These are phyloP conservation scores for Stachybotrys chlorohalonatus DNA, from an alignment of 2,329 filamentous ascomycete species.

Conservation along the genomic window DNA sequence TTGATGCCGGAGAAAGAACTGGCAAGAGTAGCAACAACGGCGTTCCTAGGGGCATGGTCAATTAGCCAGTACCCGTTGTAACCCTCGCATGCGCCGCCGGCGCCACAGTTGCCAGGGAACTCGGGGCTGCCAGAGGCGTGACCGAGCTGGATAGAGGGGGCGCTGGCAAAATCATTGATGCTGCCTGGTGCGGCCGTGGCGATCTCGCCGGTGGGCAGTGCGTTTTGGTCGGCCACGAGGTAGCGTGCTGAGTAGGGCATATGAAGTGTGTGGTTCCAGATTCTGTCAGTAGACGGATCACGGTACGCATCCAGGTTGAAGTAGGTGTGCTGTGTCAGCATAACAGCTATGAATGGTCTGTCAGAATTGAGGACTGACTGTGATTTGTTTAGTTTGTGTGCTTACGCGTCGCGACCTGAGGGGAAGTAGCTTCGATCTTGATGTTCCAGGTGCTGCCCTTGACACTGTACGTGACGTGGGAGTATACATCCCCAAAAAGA, in stretches of 20 bases:
- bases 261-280: conserved; percentile 55
- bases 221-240: conserved; percentile 44
- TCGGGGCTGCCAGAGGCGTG: conserved; percentile 45
- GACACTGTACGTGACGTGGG: conserved; percentile 54
- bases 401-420: conserved; percentile 34
- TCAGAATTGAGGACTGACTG: neutral
- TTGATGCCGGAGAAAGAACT: conserved; percentile 58
- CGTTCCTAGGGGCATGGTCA: conserved; percentile 27
- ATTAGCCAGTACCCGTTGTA: conserved; percentile 56
- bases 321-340: conserved; percentile 59
- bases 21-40: conserved; percentile 44
- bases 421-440: conserved; percentile 48
- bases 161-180: conserved; percentile 59
- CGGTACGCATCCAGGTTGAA: conserved; percentile 60
- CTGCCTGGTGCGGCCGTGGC: conserved; percentile 42
- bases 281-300: conserved; percentile 42
- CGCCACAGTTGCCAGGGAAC: conserved; percentile 53
- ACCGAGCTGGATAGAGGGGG: conserved; percentile 50
- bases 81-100: conserved; percentile 57
- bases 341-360: conserved; percentile 32
- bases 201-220: conserved; percentile 54
- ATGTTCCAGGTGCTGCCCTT: conserved; percentile 47
- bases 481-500: conserved; percentile 52
- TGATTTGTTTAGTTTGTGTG: conserved; percentile 1
- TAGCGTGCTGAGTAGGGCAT: conserved; percentile 53